A percentile compares a stretch with the other conserved stretches of the same genome.
Evolutionary conservation across 1,284 basidiomycete genomes (phyloP).

Genomic region (Microbotryum silenes-acaulis): DNA sequence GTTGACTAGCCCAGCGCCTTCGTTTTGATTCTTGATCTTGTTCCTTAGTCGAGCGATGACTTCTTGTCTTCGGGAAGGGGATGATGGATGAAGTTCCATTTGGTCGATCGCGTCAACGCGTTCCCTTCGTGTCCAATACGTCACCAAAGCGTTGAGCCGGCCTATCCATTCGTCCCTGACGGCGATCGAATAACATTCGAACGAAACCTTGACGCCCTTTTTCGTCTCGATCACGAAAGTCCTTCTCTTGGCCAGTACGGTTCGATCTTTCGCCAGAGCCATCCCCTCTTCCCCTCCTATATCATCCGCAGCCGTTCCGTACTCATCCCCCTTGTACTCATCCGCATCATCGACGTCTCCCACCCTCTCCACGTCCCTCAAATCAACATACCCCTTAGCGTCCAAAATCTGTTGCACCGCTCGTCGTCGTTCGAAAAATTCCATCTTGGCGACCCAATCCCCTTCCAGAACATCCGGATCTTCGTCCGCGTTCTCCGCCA

Average conservation of each 20-base stretch:
- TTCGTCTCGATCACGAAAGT: conserved; percentile 16
- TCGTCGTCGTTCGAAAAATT: conserved; percentile 9
- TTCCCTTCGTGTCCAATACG: conserved; percentile 31
- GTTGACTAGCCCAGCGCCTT: too few relatives aligned
- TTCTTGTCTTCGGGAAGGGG: background rate
- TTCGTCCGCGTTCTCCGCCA: background rate
- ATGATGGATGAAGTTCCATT: conserved; percentile 15
- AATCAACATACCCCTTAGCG: conserved; percentile 21
- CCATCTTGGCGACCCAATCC: conserved; percentile 10
- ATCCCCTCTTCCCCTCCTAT: conserved; percentile 13
- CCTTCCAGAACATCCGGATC: conserved; percentile 1
- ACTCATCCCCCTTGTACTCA: background rate
- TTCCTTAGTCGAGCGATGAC: background rate
- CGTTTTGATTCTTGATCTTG: background rate
- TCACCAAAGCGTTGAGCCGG: conserved; percentile 24
- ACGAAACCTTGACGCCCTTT: conserved; percentile 7
- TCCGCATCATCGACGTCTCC: conserved; percentile 10
- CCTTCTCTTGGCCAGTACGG: conserved; percentile 4
- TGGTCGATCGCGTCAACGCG: conserved; percentile 28
- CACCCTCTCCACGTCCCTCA: conserved; percentile 27
- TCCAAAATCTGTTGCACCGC: conserved; percentile 22
- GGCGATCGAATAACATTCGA: conserved; percentile 31
- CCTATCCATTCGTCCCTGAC: conserved; percentile 31
- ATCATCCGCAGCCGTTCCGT: conserved; percentile 1
- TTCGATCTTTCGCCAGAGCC: conserved; percentile 12